Conservation (phyloP, 2,329 filamentous ascomycete genomes). For the Colletotrichum sp. region DNA sequence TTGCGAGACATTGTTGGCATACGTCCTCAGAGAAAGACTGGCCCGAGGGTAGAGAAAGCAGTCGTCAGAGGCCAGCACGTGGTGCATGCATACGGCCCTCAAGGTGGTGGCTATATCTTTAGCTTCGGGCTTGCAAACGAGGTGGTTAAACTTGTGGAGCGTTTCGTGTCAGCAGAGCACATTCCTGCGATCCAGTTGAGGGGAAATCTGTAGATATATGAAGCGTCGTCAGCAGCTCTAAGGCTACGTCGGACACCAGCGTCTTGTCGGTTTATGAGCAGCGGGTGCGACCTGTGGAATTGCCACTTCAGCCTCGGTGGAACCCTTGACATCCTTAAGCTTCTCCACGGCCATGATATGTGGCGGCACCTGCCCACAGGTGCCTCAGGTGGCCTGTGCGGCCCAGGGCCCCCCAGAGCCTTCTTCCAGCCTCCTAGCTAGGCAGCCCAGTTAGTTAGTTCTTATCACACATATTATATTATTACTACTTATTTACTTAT, state of each 20-base stretch:
- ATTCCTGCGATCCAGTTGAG: not conserved
- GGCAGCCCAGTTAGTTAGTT: no score
- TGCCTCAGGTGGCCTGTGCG: no score
- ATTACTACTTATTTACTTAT: no score
- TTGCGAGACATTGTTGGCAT: not conserved
- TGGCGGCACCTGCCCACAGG: no score
- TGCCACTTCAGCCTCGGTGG: no score
- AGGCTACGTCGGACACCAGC: not conserved
- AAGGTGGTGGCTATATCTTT: not conserved
- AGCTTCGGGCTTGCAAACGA: not conserved
- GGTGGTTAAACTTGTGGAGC: not conserved
- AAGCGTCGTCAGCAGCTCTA: not conserved
- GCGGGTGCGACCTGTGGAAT: no score
- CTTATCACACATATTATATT: no score
- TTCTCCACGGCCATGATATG: no score
- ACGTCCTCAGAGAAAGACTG: not conserved
- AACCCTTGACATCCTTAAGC: no score
- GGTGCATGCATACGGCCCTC: not conserved
- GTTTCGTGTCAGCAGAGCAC: not conserved
- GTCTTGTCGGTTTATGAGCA: no score
- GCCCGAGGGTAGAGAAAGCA: not conserved
- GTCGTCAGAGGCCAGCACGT: not conserved
- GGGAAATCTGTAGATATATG: not conserved
- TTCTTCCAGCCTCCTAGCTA: no score
- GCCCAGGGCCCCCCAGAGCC: no score